These are phyloP conservation scores for Candida sphagnicola DNA, from an alignment of 805 yeast genomes.

Conservation along the genomic window DNA sequence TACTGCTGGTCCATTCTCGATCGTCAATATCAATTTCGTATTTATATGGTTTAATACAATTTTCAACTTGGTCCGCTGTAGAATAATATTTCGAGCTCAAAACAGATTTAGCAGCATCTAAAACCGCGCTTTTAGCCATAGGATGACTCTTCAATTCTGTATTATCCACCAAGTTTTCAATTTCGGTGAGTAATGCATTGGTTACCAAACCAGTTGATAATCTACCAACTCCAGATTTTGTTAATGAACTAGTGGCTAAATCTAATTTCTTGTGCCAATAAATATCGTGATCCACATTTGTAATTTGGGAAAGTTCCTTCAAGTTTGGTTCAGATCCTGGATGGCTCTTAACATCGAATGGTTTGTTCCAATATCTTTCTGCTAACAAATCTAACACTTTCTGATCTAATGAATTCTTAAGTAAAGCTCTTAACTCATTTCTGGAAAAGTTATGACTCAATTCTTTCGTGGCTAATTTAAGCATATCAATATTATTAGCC, in stretches of 20 bases:
- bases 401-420: conserved; percentile 86
- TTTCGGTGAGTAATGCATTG: conserved; percentile 72
- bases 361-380: conserved; percentile 86
- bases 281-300: conserved; percentile 54
- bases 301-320: conserved; percentile 51
- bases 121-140: conserved; percentile 74
- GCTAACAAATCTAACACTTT: conserved; percentile 83
- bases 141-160: conserved; percentile 84
- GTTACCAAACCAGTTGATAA: conserved; percentile 79
- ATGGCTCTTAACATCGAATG: conserved; percentile 23
- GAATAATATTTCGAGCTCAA: conserved; percentile 75
- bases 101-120: conserved; percentile 80
- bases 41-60: conserved; percentile 96
- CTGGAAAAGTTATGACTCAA: conserved; percentile 80
- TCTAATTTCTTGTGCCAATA: conserved; percentile 90
- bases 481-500: conserved; percentile 84
- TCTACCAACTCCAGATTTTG: conserved; percentile 93
- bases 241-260: conserved; percentile 68
- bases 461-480: conserved; percentile 84
- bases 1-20: conserved; percentile 83
- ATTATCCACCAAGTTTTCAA: conserved; percentile 64
- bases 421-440: conserved; percentile 70
- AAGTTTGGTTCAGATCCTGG: conserved; percentile 42
- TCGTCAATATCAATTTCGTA: conserved; percentile 96
- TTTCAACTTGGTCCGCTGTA: conserved; percentile 97